Conservation (phyloP, 1,284 basidiomycete genomes). For the Veloporphyrellus conicus region DNA sequence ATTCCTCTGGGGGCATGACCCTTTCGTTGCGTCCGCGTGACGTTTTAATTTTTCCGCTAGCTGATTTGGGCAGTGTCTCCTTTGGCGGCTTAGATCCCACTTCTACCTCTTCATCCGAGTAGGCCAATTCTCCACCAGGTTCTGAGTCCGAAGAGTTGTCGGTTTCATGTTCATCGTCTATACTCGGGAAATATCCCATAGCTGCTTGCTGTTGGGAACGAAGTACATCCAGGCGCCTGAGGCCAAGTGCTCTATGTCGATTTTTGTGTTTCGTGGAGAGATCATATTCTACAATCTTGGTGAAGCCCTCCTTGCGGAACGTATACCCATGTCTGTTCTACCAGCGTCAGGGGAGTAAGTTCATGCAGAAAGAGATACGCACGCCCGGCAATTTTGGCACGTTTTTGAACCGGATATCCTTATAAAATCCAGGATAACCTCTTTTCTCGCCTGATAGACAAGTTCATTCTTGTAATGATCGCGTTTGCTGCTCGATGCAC, state of each 20-base stretch:
- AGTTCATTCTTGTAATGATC: slow-evolving; percentile 87
- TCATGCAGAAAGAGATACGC: slow-evolving; percentile 37
- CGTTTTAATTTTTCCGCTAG: slow-evolving; percentile 74
- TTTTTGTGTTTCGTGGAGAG: slow-evolving; percentile 77
- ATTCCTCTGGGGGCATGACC: slow-evolving; percentile 87
- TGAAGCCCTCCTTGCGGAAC: slow-evolving; percentile 90
- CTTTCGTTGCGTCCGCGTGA: slow-evolving; percentile 79
- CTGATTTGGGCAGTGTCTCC: slow-evolving; percentile 54
- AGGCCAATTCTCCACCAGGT: slow-evolving; percentile 43
- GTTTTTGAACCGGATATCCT: slow-evolving; percentile 65
- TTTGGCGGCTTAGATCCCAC: slow-evolving; percentile 13
- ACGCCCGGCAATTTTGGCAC: slow-evolving; percentile 85
- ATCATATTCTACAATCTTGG: slow-evolving; percentile 94
- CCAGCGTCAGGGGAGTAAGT: slow-evolving; percentile 3
- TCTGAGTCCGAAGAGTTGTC: slow-evolving; percentile 41
- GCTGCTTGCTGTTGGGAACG: slow-evolving; percentile 41
- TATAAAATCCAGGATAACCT: slow-evolving; percentile 80
- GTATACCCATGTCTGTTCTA: slow-evolving; percentile 70
- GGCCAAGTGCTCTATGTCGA: slow-evolving; percentile 51
- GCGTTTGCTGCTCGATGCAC: slow-evolving; percentile 58
- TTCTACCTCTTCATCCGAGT: slow-evolving; percentile 46
- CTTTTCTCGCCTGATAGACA: slow-evolving; percentile 85
- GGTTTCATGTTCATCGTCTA: slow-evolving; percentile 39
- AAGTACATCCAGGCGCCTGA: slow-evolving; percentile 71
- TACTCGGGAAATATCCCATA: slow-evolving; percentile 17